These are phyloP conservation scores for Epithele typhae DNA, from an alignment of 768 basidiomycete genomes.

Conservation along the genomic window DNA sequence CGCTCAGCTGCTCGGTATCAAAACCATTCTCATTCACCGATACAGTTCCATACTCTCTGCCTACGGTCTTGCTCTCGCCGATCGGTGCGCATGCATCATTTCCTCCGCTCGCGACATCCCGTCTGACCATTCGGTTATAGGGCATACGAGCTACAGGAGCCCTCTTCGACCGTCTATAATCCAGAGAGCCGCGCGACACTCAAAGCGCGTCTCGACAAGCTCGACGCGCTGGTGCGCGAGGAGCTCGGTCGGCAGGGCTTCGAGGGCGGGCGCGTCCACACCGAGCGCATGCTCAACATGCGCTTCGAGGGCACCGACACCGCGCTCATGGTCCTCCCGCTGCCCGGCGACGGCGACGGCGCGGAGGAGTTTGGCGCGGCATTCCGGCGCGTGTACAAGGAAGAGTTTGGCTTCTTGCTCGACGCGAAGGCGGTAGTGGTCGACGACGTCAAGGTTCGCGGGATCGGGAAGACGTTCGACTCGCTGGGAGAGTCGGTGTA, in stretches of 20 bases:
- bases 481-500: slow-evolving; percentile 76
- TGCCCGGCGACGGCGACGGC: slow-evolving; percentile 44
- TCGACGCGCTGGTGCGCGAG: slow-evolving; percentile 54
- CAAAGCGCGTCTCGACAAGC: slow-evolving; percentile 60
- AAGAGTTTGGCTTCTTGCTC: slow-evolving; percentile 89
- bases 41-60: slow-evolving; percentile 93
- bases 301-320: slow-evolving; percentile 94
- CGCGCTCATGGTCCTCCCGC: slow-evolving; percentile 78
- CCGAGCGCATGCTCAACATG: slow-evolving; percentile 88
- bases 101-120: neutral
- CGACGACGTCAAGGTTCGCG: slow-evolving; percentile 90
- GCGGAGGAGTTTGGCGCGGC: slow-evolving; percentile 72
- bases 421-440: slow-evolving; percentile 81
- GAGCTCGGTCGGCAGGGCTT: slow-evolving; percentile 85
- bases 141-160: slow-evolving; percentile 86
- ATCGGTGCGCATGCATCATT: slow-evolving; percentile 44
- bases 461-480: slow-evolving; percentile 88
- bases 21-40: slow-evolving; percentile 82
- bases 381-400: slow-evolving; percentile 76
- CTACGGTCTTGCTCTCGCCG: slow-evolving; percentile 89
- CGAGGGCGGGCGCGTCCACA: slow-evolving; percentile 58
- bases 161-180: slow-evolving; percentile 76
- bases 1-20: slow-evolving; percentile 80
- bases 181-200: slow-evolving; percentile 51
- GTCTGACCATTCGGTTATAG: slow-evolving; percentile 31